Evolutionary conservation across 371 early-diverging fungal species (phyloP), one percentile per base, ranked within the genome.

Genomic region (Mortierella sp.): DNA sequence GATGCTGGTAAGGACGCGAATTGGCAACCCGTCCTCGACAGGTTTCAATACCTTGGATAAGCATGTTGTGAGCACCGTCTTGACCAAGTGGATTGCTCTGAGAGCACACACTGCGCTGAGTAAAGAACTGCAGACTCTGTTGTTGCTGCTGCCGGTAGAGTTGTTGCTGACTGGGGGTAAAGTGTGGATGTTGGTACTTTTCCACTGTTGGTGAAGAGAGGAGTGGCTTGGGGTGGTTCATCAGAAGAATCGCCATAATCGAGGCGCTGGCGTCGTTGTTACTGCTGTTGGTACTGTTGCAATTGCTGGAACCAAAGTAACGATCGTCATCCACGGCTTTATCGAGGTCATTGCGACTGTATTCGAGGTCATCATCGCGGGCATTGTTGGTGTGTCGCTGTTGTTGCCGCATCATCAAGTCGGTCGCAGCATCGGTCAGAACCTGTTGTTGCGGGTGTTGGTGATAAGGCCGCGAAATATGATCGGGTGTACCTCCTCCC

Each of bases 11-110:
- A 14, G 11, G 70, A 18, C 70, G 35, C 24, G 24, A 32, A 24
- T 72, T 72, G 72, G 21, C 18, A 48, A 48, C 24, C 14, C 71
- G 71, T 48, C 71, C 71, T 21, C 71, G 29, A 46, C 48, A 46
- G 18, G 71, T 71, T 48, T 48, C 71, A 46, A 71, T 71, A 32
- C 71, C 46, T 1, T 44, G 71, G 4, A 71, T 44, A 4, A 71
- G 29, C 16, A 27, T 29, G 71, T 71, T 71, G 48, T 29, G 29
- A 14, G 71, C 48, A 1, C n/a, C 32, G 35, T 27, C 48, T 46
- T 29, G 63, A 14, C 4, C 18, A 16, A 35, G 11, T 29, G 35
- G 12, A 16, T 11, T 35, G 18, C 35, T 63, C 16, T 63, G 29
- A 29, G 63, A 14, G 14, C 63, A 29, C 35, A 63, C 3, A 18